These are phyloP conservation scores for Torrubiella hemipterigena DNA, from an alignment of 2,329 filamentous ascomycete species.

Conservation along the genomic window DNA sequence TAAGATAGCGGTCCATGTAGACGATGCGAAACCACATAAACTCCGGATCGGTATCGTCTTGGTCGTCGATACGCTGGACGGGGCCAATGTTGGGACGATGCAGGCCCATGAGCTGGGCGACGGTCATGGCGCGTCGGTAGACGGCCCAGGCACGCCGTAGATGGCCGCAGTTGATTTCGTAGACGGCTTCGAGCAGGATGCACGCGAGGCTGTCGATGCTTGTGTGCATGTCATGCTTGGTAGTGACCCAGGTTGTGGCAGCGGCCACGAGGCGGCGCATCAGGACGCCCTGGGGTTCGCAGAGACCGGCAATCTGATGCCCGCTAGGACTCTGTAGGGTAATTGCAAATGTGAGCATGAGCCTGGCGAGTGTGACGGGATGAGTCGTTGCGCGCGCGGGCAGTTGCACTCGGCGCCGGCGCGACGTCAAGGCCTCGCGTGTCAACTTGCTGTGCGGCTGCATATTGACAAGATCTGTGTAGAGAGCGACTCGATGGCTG, in stretches of 20 bases:
- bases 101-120: conserved; percentile 29
- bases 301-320: conserved; percentile 9
- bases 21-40: background rate
- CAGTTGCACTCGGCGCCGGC: too few species aligned
- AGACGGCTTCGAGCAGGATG: conserved; percentile 27
- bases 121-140: conserved; percentile 21
- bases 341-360: conserved; percentile 15
- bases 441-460: background rate
- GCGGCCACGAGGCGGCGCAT: conserved; percentile 16
- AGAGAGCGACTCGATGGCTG: background rate
- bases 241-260: conserved; percentile 19
- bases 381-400: background rate
- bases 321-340: conserved; percentile 13
- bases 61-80: background rate
- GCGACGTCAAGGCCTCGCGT: too few species aligned
- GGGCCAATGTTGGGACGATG: conserved; percentile 14
- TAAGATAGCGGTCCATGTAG: background rate
- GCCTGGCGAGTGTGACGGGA: background rate
- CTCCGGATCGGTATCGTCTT: background rate
- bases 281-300: conserved; percentile 12
- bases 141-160: conserved; percentile 26
- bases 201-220: conserved; percentile 28
- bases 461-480: background rate
- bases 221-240: conserved; percentile 22
- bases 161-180: conserved; percentile 23